Conservation (phyloP, 2,329 filamentous ascomycete genomes). For the Beauveria pseudobassiana region DNA sequence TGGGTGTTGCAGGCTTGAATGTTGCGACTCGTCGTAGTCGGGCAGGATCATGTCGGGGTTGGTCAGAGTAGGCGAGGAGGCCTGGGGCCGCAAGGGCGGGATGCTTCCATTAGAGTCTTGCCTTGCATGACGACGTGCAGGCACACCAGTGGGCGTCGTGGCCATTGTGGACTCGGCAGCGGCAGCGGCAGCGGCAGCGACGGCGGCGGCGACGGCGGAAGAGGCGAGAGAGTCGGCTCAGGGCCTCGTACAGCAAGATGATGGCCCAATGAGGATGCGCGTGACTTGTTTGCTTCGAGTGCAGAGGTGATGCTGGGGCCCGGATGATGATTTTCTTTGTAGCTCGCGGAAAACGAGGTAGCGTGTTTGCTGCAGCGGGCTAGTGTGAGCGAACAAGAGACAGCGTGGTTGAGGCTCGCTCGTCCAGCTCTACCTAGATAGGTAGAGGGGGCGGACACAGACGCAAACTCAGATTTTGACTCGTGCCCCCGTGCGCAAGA, state of each 20-base stretch:
- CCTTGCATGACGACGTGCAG: constrained; percentile 21
- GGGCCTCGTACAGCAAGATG: not conserved
- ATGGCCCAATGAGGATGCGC: not conserved
- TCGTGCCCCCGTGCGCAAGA: constrained; percentile 6
- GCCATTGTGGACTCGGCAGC: constrained; percentile 3
- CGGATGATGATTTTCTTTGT: not conserved
- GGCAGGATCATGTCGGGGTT: constrained; percentile 95
- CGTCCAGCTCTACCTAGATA: not conserved
- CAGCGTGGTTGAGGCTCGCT: not conserved
- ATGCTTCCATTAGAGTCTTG: constrained; percentile 22
- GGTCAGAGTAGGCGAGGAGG: constrained; percentile 77
- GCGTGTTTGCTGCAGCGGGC: not conserved
- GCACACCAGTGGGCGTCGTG: constrained; percentile 14
- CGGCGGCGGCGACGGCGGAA: not conserved
- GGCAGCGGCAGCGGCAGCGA: not conserved
- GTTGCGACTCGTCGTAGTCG: constrained; percentile 53
- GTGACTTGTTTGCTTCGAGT: not conserved
- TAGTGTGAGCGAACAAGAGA: not conserved
- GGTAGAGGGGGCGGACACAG: not conserved
- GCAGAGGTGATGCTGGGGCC: not conserved
- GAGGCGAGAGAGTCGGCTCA: not conserved
- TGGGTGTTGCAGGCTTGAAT: constrained; percentile 43
- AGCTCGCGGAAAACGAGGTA: not conserved
- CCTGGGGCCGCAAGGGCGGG: constrained; percentile 38
- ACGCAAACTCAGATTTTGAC: constrained; percentile 7